Base-by-base conservation (phyloP, 805 yeast genomes). In the Naumovozyma baii region DNA sequence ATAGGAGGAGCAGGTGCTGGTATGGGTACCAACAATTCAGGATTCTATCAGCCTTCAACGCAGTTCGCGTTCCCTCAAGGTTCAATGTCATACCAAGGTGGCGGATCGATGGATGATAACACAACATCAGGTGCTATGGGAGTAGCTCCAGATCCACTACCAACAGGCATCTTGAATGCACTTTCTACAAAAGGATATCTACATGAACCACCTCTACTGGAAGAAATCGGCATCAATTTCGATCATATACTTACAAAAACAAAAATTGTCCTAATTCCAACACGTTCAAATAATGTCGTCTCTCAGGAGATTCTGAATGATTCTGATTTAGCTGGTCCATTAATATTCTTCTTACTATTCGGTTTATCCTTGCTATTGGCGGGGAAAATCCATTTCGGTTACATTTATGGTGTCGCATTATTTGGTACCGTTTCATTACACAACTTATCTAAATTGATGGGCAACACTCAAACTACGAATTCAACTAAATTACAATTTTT, bases 311-410 rank as follows among this genome's bases (percentile, higher is more conserved):
- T 80, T 28, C 74, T 85, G 76, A 77, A 79, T 39, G 98, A 90
- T 61, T 73, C 92, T 18, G 98, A 92, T 57, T 69, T 92, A 49
- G 96, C 97, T 0, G 98, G 98, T 1, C 98, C 98, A 1, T 70
- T 92, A 25, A 65, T 92, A 31, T 92, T 90, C 61, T 90, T 90
- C 54, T 66, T 92, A 38, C 62, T 86, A 41, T 90, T 90, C 57
- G 98, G 96, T 16, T 73, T 87, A 0, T 76, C 82, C 44, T 66
- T 92, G 39, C 66, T 90, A 37, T 68, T 88, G 33, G 80, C 95
- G 1, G 97, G 98, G 4, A 92, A 90, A 60, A 83, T 90, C 13
- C 97, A 92, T 60, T 92, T 92, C 58, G 97, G 97, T 2, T 92
- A 92, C 61, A 83, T 92, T 37, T 92, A 92, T 55, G 97, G 98